Conservation (phyloP, 129 eudicot species). For the Lonicera japonica region DNA sequence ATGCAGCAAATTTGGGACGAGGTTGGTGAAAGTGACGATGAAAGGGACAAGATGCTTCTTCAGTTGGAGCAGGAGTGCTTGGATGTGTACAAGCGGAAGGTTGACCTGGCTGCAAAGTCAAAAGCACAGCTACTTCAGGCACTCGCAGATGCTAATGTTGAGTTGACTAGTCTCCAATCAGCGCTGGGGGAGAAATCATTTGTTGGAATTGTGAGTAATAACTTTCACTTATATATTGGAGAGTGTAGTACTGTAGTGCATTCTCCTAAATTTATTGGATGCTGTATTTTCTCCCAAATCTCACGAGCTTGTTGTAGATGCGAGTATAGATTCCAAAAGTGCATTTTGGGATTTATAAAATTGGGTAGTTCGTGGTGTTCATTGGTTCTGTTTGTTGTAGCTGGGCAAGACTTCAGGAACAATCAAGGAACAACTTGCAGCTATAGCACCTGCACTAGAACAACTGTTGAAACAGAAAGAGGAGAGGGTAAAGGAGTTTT, state of each 20-base stretch:
- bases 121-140: constrained; percentile 81
- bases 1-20: constrained; percentile 98
- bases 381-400: constrained; percentile 39
- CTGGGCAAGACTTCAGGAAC: constrained; percentile 87
- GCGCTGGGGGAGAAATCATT: constrained; percentile 74
- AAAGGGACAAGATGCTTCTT: constrained; percentile 90
- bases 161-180: constrained; percentile 62
- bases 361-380: background rate
- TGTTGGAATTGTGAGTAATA: constrained; percentile 58
- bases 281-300: background rate
- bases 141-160: constrained; percentile 71
- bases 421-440: constrained; percentile 87
- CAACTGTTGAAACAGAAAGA: constrained; percentile 75
- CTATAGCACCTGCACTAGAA: constrained; percentile 77
- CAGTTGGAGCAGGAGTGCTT: constrained; percentile 92
- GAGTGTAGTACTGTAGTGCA: background rate
- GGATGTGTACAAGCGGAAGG: constrained; percentile 92
- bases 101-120: constrained; percentile 75
- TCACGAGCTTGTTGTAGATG: background rate
- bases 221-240: background rate
- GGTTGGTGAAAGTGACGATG: constrained; percentile 91
- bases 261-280: no score
- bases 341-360: background rate
- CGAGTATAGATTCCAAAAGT: background rate
- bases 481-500: constrained; percentile 67